These are phyloP conservation scores for Malassezia arunalokei DNA, from an alignment of 1,284 basidiomycete species.

Conservation along the genomic window DNA sequence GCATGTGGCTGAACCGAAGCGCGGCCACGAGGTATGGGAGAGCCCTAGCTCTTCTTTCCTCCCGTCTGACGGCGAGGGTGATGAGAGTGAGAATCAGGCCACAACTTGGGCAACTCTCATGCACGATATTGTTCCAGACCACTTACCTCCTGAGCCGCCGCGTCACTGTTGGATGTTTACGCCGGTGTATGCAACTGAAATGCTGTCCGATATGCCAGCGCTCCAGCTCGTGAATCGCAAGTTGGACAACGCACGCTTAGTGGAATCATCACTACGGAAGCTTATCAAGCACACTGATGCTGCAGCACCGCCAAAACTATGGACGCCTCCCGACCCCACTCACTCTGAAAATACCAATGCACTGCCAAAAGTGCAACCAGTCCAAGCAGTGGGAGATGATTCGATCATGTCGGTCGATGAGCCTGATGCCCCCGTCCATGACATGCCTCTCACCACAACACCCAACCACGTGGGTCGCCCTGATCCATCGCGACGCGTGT, in stretches of 20 bases:
- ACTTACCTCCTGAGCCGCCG: conserved; percentile 28
- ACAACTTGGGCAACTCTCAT: conserved; percentile 24
- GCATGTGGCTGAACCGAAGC: neutral
- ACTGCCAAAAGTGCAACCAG: neutral
- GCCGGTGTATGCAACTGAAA: conserved; percentile 22
- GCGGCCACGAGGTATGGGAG: conserved; percentile 8
- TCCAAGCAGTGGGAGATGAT: neutral
- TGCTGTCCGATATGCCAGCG: conserved; percentile 9
- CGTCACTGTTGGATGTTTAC: conserved; percentile 33
- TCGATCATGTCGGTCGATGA: conserved; percentile 1
- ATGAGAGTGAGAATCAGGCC: conserved; percentile 17
- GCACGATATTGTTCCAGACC: conserved; percentile 25
- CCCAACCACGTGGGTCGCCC: neutral
- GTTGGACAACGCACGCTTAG: conserved; percentile 31
- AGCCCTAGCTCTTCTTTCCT: conserved; percentile 17
- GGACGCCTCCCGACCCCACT: neutral
- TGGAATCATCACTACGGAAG: conserved; percentile 25
- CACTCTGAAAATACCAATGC: neutral
- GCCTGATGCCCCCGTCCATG: neutral
- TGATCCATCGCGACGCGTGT: neutral
- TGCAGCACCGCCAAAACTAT: conserved; percentile 17
- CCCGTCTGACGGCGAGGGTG: conserved; percentile 23
- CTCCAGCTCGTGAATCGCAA: conserved; percentile 31
- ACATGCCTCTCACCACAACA: neutral
- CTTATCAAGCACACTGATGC: conserved; percentile 30